Percentiles rank a stretch among this genome's conserved stretches.
Evolutionary conservation across 352 stramenopile species (phyloP).

Genomic region (Phytophthora hybrid): DNA sequence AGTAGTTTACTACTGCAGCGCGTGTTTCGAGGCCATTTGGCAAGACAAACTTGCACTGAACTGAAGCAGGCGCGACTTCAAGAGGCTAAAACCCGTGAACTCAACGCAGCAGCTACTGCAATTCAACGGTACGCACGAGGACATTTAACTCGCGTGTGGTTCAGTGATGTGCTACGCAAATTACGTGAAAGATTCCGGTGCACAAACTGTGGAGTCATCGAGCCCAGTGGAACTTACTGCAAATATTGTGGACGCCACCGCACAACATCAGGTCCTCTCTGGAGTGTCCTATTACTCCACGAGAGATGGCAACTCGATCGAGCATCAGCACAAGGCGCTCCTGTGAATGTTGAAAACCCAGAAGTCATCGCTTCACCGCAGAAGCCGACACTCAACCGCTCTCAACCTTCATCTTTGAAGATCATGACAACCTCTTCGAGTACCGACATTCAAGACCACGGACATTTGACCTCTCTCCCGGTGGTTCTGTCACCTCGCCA

Average conservation of each 20-base stretch:
- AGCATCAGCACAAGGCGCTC: neutral
- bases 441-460: neutral
- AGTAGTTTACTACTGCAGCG: constrained; percentile 22
- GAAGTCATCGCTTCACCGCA: neutral
- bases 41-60: constrained; percentile 5
- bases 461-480: constrained; percentile 18
- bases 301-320: constrained; percentile 23
- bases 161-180: constrained; percentile 34
- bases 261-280: constrained; percentile 39
- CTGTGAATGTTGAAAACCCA: neutral
- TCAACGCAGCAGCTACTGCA: constrained; percentile 22
- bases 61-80: neutral
- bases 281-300: constrained; percentile 24
- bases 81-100: constrained; percentile 1
- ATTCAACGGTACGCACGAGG: constrained; percentile 48
- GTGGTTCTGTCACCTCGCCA: constrained; percentile 25
- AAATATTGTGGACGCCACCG: constrained; percentile 69
- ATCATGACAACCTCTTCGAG: constrained; percentile 1
- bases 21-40: constrained; percentile 14
- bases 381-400: neutral
- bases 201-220: constrained; percentile 63
- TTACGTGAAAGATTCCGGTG: constrained; percentile 64
- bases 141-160: constrained; percentile 24
- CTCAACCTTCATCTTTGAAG: constrained; percentile 5
- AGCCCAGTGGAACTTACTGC: constrained; percentile 68